phyloP scores from a whole-genome alignment of 495 filamentous ascomycete genomes.

The Oidiodendron maius region DNA sequence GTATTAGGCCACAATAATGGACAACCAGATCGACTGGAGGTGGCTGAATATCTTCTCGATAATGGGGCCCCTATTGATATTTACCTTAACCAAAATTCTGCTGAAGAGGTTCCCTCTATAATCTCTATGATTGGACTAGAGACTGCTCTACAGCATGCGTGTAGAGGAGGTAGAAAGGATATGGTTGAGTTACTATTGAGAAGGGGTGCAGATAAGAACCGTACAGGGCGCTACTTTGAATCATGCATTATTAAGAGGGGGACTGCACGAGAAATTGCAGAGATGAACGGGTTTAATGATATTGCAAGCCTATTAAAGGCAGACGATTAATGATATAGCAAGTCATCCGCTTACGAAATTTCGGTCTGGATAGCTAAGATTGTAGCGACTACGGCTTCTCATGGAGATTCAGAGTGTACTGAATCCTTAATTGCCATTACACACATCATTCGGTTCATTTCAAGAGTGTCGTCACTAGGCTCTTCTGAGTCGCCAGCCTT shows the following conservation, averaged over 20 bases:
- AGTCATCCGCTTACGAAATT: too few species aligned
- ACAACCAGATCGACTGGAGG: neutral
- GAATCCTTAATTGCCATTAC: too few species aligned
- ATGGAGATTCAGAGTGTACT: too few species aligned
- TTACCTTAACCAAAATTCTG: neutral
- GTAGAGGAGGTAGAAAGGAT: neutral
- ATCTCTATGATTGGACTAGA: constrained; percentile 52
- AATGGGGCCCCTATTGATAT: neutral
- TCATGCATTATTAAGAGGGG: neutral
- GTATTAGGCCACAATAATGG: neutral
- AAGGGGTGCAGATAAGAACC: neutral
- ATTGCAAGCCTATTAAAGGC: neutral
- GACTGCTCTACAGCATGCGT: neutral
- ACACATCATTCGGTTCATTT: too few species aligned
- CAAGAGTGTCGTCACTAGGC: too few species aligned
- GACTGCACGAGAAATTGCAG: neutral
- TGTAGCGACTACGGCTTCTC: too few species aligned
- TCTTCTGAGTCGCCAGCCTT: too few species aligned
- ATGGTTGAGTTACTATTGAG: neutral
- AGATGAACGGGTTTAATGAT: neutral
- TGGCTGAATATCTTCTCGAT: neutral
- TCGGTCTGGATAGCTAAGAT: too few species aligned
- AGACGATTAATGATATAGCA: neutral
- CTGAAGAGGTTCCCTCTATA: constrained; percentile 69
- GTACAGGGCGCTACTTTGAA: neutral